A percentile compares a stretch with the other conserved stretches of the same genome.
These are phyloP conservation scores for Trametes versicolor DNA, from an alignment of 1,284 basidiomycete species.

Conservation along the genomic window DNA sequence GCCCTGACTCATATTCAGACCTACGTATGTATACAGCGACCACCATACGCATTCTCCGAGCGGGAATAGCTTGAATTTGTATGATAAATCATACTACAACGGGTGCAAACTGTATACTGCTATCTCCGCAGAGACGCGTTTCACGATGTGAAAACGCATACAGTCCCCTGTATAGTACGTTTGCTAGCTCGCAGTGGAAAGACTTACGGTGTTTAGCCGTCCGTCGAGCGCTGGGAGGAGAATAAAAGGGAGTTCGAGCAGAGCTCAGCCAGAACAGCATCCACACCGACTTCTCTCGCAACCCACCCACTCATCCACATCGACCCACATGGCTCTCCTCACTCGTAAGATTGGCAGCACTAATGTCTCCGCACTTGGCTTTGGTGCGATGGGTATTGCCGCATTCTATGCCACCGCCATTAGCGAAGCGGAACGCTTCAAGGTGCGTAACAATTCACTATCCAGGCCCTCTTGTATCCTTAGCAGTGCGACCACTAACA, in stretches of 20 bases:
- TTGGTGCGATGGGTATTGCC: slow-evolving; percentile 44
- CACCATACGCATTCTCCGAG: neutral
- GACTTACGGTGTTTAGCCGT: no score
- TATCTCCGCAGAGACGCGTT: neutral
- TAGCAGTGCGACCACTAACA: neutral
- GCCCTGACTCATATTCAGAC: no score
- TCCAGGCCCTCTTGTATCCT: slow-evolving; percentile 1
- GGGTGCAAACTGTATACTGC: neutral
- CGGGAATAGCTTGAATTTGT: neutral
- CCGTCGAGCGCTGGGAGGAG: neutral
- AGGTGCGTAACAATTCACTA: slow-evolving; percentile 21
- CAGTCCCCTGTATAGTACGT: no score
- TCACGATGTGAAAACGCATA: no score
- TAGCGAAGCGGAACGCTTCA: slow-evolving; percentile 42
- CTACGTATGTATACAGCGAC: no score
- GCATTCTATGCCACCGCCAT: slow-evolving; percentile 37
- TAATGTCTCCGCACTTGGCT: slow-evolving; percentile 41
- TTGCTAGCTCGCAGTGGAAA: no score
- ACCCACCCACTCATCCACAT: neutral
- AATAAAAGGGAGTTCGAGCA: neutral
- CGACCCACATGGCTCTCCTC: slow-evolving; percentile 20
- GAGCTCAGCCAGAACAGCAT: neutral
- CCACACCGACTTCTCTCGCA: neutral
- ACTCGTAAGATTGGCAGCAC: slow-evolving; percentile 40
- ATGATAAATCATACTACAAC: neutral